Evolutionary conservation across 371 early-diverging fungal genomes (phyloP).

Genomic region (Choanephora cucurbitarum): DNA sequence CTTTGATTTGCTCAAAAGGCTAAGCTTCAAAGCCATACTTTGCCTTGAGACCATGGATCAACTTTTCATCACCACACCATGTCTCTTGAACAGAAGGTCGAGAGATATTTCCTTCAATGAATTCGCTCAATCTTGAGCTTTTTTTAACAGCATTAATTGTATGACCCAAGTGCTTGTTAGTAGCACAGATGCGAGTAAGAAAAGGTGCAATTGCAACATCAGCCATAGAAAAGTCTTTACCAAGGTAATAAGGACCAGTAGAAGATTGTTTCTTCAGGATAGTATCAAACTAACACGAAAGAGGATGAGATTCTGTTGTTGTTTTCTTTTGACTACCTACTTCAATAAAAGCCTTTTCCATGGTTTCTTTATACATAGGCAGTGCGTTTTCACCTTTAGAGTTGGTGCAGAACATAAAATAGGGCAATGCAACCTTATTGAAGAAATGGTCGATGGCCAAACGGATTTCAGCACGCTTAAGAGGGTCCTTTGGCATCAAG

Average conservation of each 20-base stretch:
- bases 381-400: constrained; percentile 26
- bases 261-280: constrained; percentile 47
- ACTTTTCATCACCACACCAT: constrained; percentile 28
- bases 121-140: constrained; percentile 34
- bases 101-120: constrained; percentile 29
- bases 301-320: constrained; percentile 9
- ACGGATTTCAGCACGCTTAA: constrained; percentile 49
- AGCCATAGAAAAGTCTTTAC: constrained; percentile 56
- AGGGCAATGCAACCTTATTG: constrained; percentile 33
- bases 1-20: too few relatives aligned
- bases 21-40: background rate
- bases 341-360: constrained; percentile 24
- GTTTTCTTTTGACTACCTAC: constrained; percentile 17
- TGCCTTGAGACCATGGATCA: constrained; percentile 6
- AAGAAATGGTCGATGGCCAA: constrained; percentile 59
- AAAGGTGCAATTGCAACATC: constrained; percentile 62
- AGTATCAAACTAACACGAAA: constrained; percentile 37
- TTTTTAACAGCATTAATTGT: constrained; percentile 21
- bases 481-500: constrained; percentile 43
- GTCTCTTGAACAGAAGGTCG: constrained; percentile 33
- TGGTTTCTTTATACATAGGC: constrained; percentile 16
- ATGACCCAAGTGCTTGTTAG: constrained; percentile 13
- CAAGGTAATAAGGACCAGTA: constrained; percentile 65
- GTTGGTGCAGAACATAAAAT: constrained; percentile 30
- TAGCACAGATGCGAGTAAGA: constrained; percentile 32